phyloP scores from a whole-genome alignment of 345 rosid species.

The Citrus trifoliata region DNA sequence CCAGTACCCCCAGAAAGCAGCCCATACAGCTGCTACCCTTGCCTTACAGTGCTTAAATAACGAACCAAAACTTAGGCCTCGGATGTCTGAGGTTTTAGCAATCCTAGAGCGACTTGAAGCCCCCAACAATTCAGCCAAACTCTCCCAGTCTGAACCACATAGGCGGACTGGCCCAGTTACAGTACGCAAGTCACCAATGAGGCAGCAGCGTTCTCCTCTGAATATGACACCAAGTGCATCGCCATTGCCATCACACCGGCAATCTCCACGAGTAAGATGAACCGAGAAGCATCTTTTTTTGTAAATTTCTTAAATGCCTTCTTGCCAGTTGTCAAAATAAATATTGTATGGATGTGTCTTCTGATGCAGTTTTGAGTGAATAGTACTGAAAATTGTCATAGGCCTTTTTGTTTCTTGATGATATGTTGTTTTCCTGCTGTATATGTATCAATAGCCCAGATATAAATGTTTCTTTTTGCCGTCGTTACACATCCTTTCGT shows the following conservation, averaged over 20 bases:
- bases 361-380: conserved; percentile 26
- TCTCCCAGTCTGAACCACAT: conserved; percentile 27
- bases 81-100: conserved; percentile 81
- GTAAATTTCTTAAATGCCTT: conserved; percentile 18
- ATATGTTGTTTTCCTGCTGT: neutral
- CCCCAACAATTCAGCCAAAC: conserved; percentile 32
- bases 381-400: conserved; percentile 12
- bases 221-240: conserved; percentile 54
- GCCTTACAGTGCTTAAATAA: conserved; percentile 64
- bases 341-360: conserved; percentile 10
- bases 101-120: conserved; percentile 60
- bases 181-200: conserved; percentile 52
- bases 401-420: neutral
- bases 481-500: neutral
- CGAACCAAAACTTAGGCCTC: conserved; percentile 77
- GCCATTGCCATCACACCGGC: conserved; percentile 54
- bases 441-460: neutral
- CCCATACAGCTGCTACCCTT: conserved; percentile 69
- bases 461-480: neutral
- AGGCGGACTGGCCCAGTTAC: conserved; percentile 24
- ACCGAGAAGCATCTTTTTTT: neutral
- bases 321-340: conserved; percentile 3
- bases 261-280: conserved; percentile 54
- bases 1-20: conserved; percentile 90
- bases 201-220: conserved; percentile 52